Evolutionary conservation across 352 stramenopile genomes (phyloP).

Genomic region (Phytophthora idaei): DNA sequence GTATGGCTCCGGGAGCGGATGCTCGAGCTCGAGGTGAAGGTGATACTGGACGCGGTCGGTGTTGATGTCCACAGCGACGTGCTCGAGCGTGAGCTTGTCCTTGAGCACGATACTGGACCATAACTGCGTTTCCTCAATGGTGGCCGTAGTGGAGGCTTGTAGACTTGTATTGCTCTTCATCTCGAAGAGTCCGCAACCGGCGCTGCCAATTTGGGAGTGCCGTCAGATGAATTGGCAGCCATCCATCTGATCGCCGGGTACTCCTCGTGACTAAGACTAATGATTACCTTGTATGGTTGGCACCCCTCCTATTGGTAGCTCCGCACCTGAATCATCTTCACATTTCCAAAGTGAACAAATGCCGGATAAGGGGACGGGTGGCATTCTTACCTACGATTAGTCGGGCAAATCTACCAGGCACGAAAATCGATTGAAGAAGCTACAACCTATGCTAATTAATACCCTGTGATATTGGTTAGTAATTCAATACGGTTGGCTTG

Average conservation of each 20-base stretch:
- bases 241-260: no score
- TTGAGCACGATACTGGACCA: constrained; percentile 53
- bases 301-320: constrained; percentile 5
- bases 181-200: background rate
- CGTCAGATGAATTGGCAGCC: constrained; percentile 4
- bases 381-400: constrained; percentile 32
- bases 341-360: background rate
- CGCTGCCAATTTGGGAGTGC: constrained; percentile 6
- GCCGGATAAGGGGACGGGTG: constrained; percentile 5
- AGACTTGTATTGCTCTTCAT: constrained; percentile 31
- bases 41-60: constrained; percentile 56
- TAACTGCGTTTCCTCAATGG: constrained; percentile 40
- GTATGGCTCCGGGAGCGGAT: constrained; percentile 40
- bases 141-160: constrained; percentile 15
- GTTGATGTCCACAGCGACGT: constrained; percentile 51
- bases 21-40: constrained; percentile 46
- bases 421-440: no score
- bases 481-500: no score
- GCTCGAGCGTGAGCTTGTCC: constrained; percentile 50
- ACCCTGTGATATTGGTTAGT: no score
- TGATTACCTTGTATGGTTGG: constrained; percentile 17
- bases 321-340: background rate
- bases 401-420: background rate
- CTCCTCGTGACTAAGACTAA: no score
- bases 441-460: no score